Base-by-base conservation (phyloP, 2,329 filamentous ascomycete species). In the Colletotrichum phormii region DNA sequence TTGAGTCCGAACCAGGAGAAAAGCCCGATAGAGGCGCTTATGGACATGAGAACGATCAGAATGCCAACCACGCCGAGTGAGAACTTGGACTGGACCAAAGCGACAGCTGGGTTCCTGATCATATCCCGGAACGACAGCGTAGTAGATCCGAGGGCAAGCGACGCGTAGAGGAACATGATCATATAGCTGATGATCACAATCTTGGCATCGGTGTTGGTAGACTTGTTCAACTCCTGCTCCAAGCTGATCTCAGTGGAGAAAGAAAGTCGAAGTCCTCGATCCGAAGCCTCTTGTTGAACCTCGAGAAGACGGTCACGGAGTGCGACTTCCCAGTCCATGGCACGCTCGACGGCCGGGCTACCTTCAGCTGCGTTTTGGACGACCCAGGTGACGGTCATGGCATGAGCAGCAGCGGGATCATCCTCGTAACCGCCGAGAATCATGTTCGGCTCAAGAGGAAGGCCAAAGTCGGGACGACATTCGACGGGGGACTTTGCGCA, bases 81-180 rank as follows among this genome's bases (percentile, higher is more conserved):
- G 79, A 99, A 98, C 83, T 99, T 99, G 77, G 95, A 98, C 82
- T 98, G 95, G 0, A 99, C 96, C 3, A 99, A 85, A 2, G 94
- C 92, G 64, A 94, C 92, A 13, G 94, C 90, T 1, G 96, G 95
- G 79, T 97, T 97, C 64, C 90, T 90, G 61, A 98, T 83, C 58
- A 98, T 85, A 70, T 96, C 93, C 76, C 89, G 90, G 71, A 95
- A 85, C 1, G 92, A 94, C 69, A 97, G 86, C 6, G 93, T 95
- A 0, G 94, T 97, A 1, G 95, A 98, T 0, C 97, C 97, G 0
- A 99, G 87, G 0, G 97, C 95, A 65, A 99, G 84, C 6, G 96
- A 98, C 4, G 95, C 97, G 80, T 99, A 99, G 74, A 99, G 84
- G 83, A 99, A 99, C 97, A 99, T 99, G 85, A 98, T 94, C 75